Percentiles rank a stretch among this genome's conserved stretches.
These are phyloP conservation scores for Ambrosiella beaveri DNA, from an alignment of 2,329 filamentous ascomycete species.

Conservation along the genomic window DNA sequence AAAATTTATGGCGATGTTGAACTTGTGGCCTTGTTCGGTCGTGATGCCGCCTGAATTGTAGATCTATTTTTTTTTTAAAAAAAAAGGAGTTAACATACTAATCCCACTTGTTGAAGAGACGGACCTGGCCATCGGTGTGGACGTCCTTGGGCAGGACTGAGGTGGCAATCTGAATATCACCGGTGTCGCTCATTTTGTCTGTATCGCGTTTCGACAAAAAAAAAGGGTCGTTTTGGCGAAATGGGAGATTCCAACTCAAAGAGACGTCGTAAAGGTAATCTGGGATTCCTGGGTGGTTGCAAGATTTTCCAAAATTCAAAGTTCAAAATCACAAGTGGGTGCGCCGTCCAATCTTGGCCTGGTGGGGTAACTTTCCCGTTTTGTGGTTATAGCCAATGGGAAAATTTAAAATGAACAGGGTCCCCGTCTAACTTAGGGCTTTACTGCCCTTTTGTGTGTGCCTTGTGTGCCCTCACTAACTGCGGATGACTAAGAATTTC, in stretches of 20 bases:
- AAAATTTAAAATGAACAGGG: constrained; percentile 17
- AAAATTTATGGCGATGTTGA: constrained; percentile 2
- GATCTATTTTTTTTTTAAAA: constrained; percentile 5
- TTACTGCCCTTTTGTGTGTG: constrained; percentile 22
- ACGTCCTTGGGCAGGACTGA: constrained; percentile 86
- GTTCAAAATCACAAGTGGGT: constrained; percentile 13
- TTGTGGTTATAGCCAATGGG: constrained; percentile 23
- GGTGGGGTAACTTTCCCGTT: constrained; percentile 21
- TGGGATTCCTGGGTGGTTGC: constrained; percentile 12
- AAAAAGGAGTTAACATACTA: constrained; percentile 29
- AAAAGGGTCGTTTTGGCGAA: constrained; percentile 21
- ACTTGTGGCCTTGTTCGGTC: background rate
- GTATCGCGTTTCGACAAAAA: constrained; percentile 13
- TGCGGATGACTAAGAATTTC: constrained; percentile 11
- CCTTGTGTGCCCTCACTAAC: constrained; percentile 14
- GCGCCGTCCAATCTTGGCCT: constrained; percentile 12
- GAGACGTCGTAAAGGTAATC: constrained; percentile 13
- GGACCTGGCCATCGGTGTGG: constrained; percentile 77
- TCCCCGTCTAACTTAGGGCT: constrained; percentile 24
- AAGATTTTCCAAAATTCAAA: constrained; percentile 14
- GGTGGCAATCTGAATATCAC: constrained; percentile 83
- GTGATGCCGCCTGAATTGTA: background rate
- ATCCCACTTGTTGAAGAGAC: constrained; percentile 94
- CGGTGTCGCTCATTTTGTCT: constrained; percentile 72
- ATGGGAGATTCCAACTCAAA: constrained; percentile 16